Evolutionary conservation across 1,139 yeast species (phyloP).

Genomic region (Tardiomyces depauwii): DNA sequence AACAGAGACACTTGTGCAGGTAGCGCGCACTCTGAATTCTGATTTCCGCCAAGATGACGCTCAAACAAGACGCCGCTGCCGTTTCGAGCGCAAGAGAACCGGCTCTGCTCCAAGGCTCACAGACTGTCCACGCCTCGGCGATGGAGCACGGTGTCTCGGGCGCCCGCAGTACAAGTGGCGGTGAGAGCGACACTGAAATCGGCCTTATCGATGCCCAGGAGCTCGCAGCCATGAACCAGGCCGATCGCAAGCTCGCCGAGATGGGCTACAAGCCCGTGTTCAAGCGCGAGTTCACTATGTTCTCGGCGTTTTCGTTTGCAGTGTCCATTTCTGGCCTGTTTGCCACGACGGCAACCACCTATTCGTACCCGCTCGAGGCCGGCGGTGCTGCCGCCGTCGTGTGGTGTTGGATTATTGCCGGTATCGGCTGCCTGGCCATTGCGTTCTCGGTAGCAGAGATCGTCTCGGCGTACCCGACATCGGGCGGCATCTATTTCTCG

Average conservation of each 20-base stretch:
- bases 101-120: no score
- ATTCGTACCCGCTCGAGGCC: slow-evolving; percentile 12
- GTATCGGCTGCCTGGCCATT: slow-evolving; percentile 34
- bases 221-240: neutral
- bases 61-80: no score
- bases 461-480: slow-evolving; percentile 61
- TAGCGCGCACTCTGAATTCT: no score
- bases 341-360: slow-evolving; percentile 16
- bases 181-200: neutral
- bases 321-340: slow-evolving; percentile 15
- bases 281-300: slow-evolving; percentile 34
- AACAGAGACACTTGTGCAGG: no score
- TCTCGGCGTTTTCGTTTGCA: slow-evolving; percentile 16
- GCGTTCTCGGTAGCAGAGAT: slow-evolving; percentile 57
- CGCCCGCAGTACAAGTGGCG: neutral
- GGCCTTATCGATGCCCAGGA: neutral
- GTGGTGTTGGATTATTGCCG: slow-evolving; percentile 15
- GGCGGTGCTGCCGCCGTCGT: slow-evolving; percentile 16
- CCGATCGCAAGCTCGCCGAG: slow-evolving; percentile 14
- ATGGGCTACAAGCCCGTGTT: slow-evolving; percentile 19
- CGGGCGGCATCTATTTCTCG: slow-evolving; percentile 54
- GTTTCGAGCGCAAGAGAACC: no score
- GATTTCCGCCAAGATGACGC: no score
- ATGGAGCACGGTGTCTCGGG: neutral
- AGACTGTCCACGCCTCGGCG: neutral